These are phyloP conservation scores for Glutinoglossum americanum DNA, from an alignment of 495 filamentous ascomycete species.

Conservation along the genomic window DNA sequence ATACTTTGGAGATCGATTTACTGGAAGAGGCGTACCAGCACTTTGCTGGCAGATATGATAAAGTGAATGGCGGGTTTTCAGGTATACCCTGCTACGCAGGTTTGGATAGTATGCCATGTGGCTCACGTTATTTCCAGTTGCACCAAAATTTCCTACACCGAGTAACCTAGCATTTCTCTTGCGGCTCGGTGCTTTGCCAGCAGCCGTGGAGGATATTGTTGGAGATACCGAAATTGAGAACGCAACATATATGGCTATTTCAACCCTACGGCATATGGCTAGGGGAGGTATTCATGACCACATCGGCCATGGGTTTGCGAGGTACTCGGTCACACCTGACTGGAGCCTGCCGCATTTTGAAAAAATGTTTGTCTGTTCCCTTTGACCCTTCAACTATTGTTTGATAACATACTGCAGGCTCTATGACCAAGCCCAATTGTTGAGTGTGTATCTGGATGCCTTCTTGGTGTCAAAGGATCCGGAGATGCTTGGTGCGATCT, in stretches of 20 bases:
- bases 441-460: slow-evolving; percentile 73
- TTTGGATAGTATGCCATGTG: not conserved
- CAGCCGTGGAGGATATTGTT: slow-evolving; percentile 59
- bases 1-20: slow-evolving; percentile 67
- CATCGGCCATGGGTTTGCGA: slow-evolving; percentile 72
- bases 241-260: slow-evolving; percentile 61
- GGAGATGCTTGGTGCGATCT: slow-evolving; percentile 59
- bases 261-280: slow-evolving; percentile 62
- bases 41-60: slow-evolving; percentile 60
- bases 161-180: slow-evolving; percentile 68
- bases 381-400: not conserved
- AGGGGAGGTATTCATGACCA: slow-evolving; percentile 83
- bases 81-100: slow-evolving; percentile 7
- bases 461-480: slow-evolving; percentile 49
- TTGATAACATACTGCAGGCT: slow-evolving; percentile 20
- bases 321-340: slow-evolving; percentile 75
- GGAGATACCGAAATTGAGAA: slow-evolving; percentile 56
- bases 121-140: slow-evolving; percentile 6
- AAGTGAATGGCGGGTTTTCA: slow-evolving; percentile 58
- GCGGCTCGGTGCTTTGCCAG: slow-evolving; percentile 48
- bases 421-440: slow-evolving; percentile 76
- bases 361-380: slow-evolving; percentile 42
- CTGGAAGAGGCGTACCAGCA: slow-evolving; percentile 75
- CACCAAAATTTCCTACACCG: slow-evolving; percentile 84
- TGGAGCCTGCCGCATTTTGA: slow-evolving; percentile 94